These are phyloP conservation scores for Aspergillus ochraceus DNA, from an alignment of 2,329 filamentous ascomycete species.

Conservation along the genomic window DNA sequence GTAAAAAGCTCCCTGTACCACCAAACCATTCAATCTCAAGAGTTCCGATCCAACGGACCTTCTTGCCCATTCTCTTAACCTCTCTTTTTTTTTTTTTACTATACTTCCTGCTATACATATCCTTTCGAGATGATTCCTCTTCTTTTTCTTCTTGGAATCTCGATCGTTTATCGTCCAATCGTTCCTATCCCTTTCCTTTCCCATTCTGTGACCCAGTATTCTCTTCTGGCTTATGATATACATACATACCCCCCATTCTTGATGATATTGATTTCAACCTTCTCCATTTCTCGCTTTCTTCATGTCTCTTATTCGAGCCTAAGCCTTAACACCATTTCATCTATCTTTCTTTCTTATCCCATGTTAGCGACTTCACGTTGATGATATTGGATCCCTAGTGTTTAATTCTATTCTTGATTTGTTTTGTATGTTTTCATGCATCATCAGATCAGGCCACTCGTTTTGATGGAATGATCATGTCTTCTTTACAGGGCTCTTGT, in stretches of 20 bases:
- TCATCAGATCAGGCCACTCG: too few species aligned
- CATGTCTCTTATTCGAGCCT: not conserved
- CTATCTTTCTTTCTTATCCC: not conserved
- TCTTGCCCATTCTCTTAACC: conserved; percentile 2
- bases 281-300: not conserved
- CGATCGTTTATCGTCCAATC: not conserved
- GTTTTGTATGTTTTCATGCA: too few species aligned
- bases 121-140: not conserved
- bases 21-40: not conserved
- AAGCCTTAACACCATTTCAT: not conserved
- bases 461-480: too few species aligned
- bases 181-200: not conserved
- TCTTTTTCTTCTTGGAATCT: not conserved
- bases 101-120: not conserved
- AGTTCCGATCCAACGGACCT: not conserved
- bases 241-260: conserved; percentile 17
- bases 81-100: conserved; percentile 1
- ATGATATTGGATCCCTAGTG: not conserved
- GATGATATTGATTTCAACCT: conserved; percentile 13
- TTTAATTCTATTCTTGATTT: not conserved
- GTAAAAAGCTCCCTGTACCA: not conserved
- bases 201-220: conserved; percentile 3
- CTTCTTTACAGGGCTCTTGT: too few species aligned
- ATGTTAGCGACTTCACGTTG: not conserved
- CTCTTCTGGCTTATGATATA: conserved; percentile 11